phyloP scores from a whole-genome alignment of 2,329 filamentous ascomycete species.

The Colletotrichum musicola region DNA sequence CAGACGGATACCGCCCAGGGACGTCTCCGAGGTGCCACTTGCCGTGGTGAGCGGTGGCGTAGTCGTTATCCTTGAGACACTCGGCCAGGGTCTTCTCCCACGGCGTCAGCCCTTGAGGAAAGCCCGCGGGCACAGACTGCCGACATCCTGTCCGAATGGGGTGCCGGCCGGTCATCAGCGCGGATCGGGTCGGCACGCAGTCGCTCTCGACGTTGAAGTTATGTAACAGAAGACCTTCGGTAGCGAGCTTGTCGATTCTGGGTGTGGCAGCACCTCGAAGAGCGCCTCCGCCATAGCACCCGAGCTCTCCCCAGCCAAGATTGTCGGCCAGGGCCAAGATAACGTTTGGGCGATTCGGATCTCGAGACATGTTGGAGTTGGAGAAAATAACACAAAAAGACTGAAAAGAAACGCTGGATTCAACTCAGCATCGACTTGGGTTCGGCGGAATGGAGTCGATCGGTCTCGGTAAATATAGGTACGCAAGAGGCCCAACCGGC shows the following conservation, averaged over 20 bases:
- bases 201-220: slow-evolving; percentile 55
- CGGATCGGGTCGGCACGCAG: slow-evolving; percentile 50
- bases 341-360: slow-evolving; percentile 46
- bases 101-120: slow-evolving; percentile 48
- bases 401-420: background rate
- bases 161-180: slow-evolving; percentile 51
- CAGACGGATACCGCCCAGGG: slow-evolving; percentile 50
- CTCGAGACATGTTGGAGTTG: slow-evolving; percentile 39
- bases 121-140: slow-evolving; percentile 49
- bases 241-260: slow-evolving; percentile 49
- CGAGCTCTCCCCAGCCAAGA: slow-evolving; percentile 53
- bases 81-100: slow-evolving; percentile 50
- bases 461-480: background rate
- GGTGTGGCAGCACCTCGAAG: slow-evolving; percentile 50
- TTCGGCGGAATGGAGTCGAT: background rate
- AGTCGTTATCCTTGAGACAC: slow-evolving; percentile 45
- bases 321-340: slow-evolving; percentile 52
- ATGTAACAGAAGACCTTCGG: slow-evolving; percentile 48
- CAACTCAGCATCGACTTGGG: background rate
- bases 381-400: background rate
- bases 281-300: slow-evolving; percentile 49
- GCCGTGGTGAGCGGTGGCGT: slow-evolving; percentile 49
- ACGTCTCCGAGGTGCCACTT: slow-evolving; percentile 54
- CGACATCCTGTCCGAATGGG: slow-evolving; percentile 51
- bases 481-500: background rate